Evolutionary conservation across 73 alveolate species (phyloP).

Genomic region (Paramecium octaurelia): DNA sequence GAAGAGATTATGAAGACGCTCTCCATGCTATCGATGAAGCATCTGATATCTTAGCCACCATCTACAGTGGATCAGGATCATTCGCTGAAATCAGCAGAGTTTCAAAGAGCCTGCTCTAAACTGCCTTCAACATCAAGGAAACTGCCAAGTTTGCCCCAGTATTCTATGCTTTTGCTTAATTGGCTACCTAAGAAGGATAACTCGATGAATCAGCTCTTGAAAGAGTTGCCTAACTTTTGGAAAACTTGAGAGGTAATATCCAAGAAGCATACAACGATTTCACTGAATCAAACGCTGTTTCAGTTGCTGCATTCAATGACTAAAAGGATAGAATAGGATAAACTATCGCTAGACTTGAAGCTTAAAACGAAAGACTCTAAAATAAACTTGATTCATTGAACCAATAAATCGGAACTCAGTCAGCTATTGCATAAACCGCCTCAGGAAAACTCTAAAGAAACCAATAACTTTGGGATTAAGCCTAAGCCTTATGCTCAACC

Average conservation of each 20-base stretch:
- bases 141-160: slow-evolving; percentile 35
- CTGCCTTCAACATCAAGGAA: slow-evolving; percentile 27
- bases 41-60: slow-evolving; percentile 34
- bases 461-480: slow-evolving; percentile 50
- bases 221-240: slow-evolving; percentile 48
- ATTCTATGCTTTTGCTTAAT: slow-evolving; percentile 23
- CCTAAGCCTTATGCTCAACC: slow-evolving; percentile 38
- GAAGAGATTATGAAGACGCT: slow-evolving; percentile 48
- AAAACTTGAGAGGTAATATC: background rate
- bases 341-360: slow-evolving; percentile 15
- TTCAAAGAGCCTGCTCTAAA: slow-evolving; percentile 26
- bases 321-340: slow-evolving; percentile 12
- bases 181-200: slow-evolving; percentile 41
- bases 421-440: slow-evolving; percentile 46
- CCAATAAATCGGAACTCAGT: slow-evolving; percentile 46
- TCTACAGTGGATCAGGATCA: slow-evolving; percentile 55
- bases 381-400: background rate
- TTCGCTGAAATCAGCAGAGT: slow-evolving; percentile 37
- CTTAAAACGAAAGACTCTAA: slow-evolving; percentile 22
- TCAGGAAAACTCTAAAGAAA: slow-evolving; percentile 53
- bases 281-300: slow-evolving; percentile 22
- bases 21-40: slow-evolving; percentile 53
- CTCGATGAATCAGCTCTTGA: slow-evolving; percentile 45
- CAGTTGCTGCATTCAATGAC: slow-evolving; percentile 57
- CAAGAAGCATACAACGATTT: slow-evolving; percentile 33